Conservation (phyloP, 257 asterid genomes). For the Cynanchum wilfordii region DNA sequence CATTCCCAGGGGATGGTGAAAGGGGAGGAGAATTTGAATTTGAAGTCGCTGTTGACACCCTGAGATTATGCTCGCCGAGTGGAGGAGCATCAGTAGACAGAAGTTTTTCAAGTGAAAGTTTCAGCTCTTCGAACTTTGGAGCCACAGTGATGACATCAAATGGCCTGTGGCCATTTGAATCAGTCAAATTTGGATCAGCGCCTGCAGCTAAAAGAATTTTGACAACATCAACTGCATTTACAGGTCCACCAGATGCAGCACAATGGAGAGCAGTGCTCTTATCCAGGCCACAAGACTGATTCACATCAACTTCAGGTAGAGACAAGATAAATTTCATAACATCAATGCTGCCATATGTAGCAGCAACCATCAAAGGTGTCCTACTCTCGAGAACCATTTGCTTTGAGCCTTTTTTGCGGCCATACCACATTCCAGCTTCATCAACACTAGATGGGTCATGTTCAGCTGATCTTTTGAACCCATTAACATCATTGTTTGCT, state of each 20-base stretch:
- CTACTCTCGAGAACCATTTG: conserved; percentile 69
- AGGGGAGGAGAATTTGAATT: conserved; percentile 39
- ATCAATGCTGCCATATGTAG: conserved; percentile 72
- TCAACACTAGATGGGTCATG: conserved; percentile 38
- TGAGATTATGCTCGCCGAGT: conserved; percentile 28
- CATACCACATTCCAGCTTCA: conserved; percentile 73
- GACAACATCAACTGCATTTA: conserved; percentile 37
- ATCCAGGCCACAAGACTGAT: conserved; percentile 49
- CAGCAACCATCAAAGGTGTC: conserved; percentile 85
- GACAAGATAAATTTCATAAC: conserved; percentile 52
- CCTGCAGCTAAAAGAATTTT: conserved; percentile 60
- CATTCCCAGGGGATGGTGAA: conserved; percentile 43
- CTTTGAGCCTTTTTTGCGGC: conserved; percentile 62
- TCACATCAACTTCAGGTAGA: conserved; percentile 58
- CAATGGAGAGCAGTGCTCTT: conserved; percentile 72
- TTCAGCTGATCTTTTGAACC: conserved; percentile 35
- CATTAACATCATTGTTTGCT: conserved; percentile 62
- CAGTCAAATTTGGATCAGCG: conserved; percentile 51
- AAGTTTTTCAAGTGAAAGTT: conserved; percentile 45
- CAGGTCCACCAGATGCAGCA: conserved; percentile 77
- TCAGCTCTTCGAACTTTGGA: conserved; percentile 38
- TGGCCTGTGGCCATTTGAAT: conserved; percentile 61
- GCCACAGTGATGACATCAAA: conserved; percentile 42
- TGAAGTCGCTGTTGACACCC: conserved; percentile 26
- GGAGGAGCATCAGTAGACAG: conserved; percentile 38